phyloP scores from a whole-genome alignment of 2,329 filamentous ascomycete genomes.

The Exophiala mesophila region DNA sequence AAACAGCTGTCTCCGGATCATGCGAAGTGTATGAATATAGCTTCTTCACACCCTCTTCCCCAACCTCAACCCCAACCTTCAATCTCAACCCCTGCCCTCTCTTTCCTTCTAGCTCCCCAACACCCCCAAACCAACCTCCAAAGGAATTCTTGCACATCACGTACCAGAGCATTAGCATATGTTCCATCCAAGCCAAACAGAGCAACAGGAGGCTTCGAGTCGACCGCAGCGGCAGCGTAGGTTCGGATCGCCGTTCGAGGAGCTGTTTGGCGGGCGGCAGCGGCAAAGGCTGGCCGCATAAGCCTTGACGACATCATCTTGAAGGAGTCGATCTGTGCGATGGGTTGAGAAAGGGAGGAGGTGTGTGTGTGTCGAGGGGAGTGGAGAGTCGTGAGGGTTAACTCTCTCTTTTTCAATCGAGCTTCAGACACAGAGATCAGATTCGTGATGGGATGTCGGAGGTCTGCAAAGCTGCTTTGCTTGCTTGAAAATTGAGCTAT shows the following conservation, averaged over 20 bases:
- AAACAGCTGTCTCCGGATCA: too few relatives aligned
- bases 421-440: constrained; percentile 9
- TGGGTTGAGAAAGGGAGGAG: constrained; percentile 5
- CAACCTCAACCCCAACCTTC: too few relatives aligned
- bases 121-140: too few relatives aligned
- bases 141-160: too few relatives aligned
- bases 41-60: too few relatives aligned
- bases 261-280: constrained; percentile 53
- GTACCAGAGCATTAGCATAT: constrained; percentile 97
- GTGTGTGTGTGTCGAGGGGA: constrained; percentile 7
- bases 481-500: constrained; percentile 8
- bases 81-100: too few relatives aligned
- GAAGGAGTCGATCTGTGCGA: constrained; percentile 8
- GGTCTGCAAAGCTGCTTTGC: constrained; percentile 3
- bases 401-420: constrained; percentile 10
- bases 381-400: constrained; percentile 14
- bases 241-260: constrained; percentile 61
- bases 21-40: too few relatives aligned
- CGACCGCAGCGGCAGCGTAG: constrained; percentile 61
- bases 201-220: constrained; percentile 77
- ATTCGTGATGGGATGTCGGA: constrained; percentile 9
- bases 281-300: constrained; percentile 43
- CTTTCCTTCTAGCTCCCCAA: too few relatives aligned
- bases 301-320: constrained; percentile 28
- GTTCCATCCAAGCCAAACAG: constrained; percentile 96